phyloP scores from a whole-genome alignment of 352 stramenopile species.

The Phytopythium kandeliae region DNA sequence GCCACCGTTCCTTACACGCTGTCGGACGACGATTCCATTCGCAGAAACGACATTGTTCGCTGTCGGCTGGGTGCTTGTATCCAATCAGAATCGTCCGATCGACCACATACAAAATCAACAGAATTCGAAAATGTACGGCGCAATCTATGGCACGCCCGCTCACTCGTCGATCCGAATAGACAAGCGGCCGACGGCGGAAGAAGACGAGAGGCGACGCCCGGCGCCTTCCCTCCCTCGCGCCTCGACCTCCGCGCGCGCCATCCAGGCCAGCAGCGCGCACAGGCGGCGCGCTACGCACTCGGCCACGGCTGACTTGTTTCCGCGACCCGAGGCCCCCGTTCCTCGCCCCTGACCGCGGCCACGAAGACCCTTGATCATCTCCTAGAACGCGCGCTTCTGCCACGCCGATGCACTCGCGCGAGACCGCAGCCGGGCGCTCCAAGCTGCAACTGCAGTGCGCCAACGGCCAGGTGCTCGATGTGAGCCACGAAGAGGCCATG shows the following conservation, averaged over 20 bases:
- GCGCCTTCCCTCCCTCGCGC: background rate
- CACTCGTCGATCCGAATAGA: constrained; percentile 3
- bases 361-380: constrained; percentile 1
- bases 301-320: background rate
- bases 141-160: background rate
- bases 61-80: background rate
- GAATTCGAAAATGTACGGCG: too few species aligned
- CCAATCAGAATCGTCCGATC: background rate
- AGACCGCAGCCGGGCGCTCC: constrained; percentile 17
- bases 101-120: background rate
- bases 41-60: too few species aligned
- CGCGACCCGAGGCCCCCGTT: too few species aligned
- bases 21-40: too few species aligned
- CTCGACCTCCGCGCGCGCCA: background rate
- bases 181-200: constrained; percentile 2
- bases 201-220: background rate
- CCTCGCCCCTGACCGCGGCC: too few species aligned
- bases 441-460: constrained; percentile 76
- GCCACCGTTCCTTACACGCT: too few species aligned
- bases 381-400: too few species aligned
- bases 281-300: background rate
- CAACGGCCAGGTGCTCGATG: constrained; percentile 59
- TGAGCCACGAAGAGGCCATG: constrained; percentile 81
- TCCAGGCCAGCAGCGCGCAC: background rate
- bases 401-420: background rate